A percentile compares a stretch with the other conserved stretches of the same genome.
Evolutionary conservation across 805 yeast genomes (phyloP).

Genomic region (Candida ovalis): DNA sequence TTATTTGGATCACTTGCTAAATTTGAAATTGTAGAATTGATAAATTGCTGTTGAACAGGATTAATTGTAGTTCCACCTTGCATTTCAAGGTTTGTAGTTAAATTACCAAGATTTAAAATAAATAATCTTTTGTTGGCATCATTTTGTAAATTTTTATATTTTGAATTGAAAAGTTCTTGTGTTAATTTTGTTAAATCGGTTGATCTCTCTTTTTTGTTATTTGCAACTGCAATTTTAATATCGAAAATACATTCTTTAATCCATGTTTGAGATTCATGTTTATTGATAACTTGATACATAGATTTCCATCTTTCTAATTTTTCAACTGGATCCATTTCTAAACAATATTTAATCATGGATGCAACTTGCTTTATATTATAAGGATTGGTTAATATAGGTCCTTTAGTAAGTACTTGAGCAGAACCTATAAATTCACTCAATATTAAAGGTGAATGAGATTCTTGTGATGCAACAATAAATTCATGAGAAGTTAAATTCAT

Average conservation of each 20-base stretch:
- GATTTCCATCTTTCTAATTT: conserved; percentile 57
- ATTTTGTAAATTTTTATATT: conserved; percentile 23
- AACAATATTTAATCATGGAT: conserved; percentile 55
- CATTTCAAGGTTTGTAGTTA: conserved; percentile 31
- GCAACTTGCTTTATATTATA: conserved; percentile 77
- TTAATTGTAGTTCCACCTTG: conserved; percentile 37
- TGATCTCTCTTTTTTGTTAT: conserved; percentile 26
- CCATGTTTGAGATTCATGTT: conserved; percentile 77
- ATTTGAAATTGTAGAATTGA: conserved; percentile 54
- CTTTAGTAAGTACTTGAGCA: conserved; percentile 67
- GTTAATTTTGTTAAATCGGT: conserved; percentile 23
- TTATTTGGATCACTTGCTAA: conserved; percentile 56
- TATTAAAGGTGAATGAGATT: conserved; percentile 74
- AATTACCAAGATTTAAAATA: conserved; percentile 49
- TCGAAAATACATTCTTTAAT: conserved; percentile 50
- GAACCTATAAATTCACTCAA: conserved; percentile 95
- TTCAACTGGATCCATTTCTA: conserved; percentile 62
- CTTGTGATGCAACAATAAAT: conserved; percentile 70
- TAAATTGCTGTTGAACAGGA: conserved; percentile 58
- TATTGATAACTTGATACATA: conserved; percentile 53
- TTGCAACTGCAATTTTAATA: conserved; percentile 49
- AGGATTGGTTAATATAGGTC: conserved; percentile 81
- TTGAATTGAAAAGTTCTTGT: conserved; percentile 33
- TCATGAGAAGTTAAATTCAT: conserved; percentile 97
- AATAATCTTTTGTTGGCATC: conserved; percentile 39